A percentile compares a stretch with the other conserved stretches of the same genome.
Conservation (phyloP, 129 eudicot genomes). For the Ambrosia artemisiifolia region DNA sequence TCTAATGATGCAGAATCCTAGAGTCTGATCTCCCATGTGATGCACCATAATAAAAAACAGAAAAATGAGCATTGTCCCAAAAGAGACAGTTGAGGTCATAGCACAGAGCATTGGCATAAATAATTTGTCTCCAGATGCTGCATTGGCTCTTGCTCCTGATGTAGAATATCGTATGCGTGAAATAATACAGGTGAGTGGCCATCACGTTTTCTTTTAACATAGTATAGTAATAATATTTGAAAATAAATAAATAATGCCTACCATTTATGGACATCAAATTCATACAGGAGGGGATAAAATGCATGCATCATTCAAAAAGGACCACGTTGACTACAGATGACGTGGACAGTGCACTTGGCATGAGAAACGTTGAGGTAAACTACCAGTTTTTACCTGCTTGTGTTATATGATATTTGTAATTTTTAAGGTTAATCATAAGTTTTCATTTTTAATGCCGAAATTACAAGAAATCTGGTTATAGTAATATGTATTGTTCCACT, state of each 20-base stretch:
- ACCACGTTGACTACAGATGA: constrained; percentile 66
- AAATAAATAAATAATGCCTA: neutral
- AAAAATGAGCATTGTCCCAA: constrained; percentile 69
- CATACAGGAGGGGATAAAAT: constrained; percentile 68
- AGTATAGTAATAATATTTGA: neutral
- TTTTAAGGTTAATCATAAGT: neutral
- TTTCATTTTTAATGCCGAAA: constrained; percentile 1
- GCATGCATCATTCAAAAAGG: constrained; percentile 73
- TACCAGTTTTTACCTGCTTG: neutral
- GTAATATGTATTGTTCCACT: neutral
- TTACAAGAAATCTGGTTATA: constrained; percentile 14
- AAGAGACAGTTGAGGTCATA: constrained; percentile 69
- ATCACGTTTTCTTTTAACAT: neutral
- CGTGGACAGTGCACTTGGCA: constrained; percentile 58
- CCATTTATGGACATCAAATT: neutral
- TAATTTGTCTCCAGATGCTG: constrained; percentile 57
- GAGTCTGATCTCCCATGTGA: constrained; percentile 6
- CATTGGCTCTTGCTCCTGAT: constrained; percentile 73
- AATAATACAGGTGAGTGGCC: constrained; percentile 54
- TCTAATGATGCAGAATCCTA: constrained; percentile 11
- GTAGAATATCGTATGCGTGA: constrained; percentile 81
- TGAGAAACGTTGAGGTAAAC: constrained; percentile 67
- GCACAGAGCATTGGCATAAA: constrained; percentile 71
- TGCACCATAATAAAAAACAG: constrained; percentile 7
- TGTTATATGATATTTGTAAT: neutral